Conservation (phyloP, 2,329 filamentous ascomycete genomes). For the Fusarium decemcellulare region DNA sequence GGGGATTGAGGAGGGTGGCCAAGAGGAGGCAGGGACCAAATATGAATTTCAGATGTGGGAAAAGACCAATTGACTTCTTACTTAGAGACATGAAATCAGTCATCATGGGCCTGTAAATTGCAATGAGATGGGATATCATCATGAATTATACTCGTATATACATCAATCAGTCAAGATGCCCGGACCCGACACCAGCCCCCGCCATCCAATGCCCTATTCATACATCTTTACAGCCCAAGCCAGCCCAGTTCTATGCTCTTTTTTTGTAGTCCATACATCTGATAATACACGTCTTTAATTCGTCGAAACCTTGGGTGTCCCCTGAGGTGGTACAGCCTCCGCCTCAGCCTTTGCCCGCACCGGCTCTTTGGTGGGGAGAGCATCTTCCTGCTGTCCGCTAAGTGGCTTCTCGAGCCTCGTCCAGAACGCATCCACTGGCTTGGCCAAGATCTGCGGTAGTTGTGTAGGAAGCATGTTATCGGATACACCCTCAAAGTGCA, state of each 20-base stretch:
- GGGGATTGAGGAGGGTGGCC: constrained; percentile 66
- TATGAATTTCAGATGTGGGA: constrained; percentile 86
- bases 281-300: constrained; percentile 45
- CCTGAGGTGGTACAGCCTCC: constrained; percentile 20
- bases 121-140: constrained; percentile 37
- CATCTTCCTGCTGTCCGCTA: constrained; percentile 48
- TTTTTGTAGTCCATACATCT: constrained; percentile 35
- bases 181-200: constrained; percentile 3
- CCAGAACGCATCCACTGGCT: constrained; percentile 60
- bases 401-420: constrained; percentile 59
- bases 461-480: constrained; percentile 58
- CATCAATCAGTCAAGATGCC: constrained; percentile 26
- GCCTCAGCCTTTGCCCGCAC: constrained; percentile 30
- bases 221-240: constrained; percentile 27
- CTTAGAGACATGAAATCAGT: not conserved
- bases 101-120: constrained; percentile 16
- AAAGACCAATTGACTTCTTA: constrained; percentile 53
- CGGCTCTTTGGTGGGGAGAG: constrained; percentile 30
- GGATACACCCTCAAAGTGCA: constrained; percentile 63
- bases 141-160: constrained; percentile 37
- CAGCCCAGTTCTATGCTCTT: constrained; percentile 30
- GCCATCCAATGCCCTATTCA: constrained; percentile 33
- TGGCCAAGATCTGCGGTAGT: constrained; percentile 52
- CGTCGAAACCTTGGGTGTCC: constrained; percentile 38
- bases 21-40: constrained; percentile 74